Percentiles rank a stretch among this genome's conserved stretches.
phyloP scores from a whole-genome alignment of 108 stramenopile species.

The Asterionellopsis glacialis region DNA sequence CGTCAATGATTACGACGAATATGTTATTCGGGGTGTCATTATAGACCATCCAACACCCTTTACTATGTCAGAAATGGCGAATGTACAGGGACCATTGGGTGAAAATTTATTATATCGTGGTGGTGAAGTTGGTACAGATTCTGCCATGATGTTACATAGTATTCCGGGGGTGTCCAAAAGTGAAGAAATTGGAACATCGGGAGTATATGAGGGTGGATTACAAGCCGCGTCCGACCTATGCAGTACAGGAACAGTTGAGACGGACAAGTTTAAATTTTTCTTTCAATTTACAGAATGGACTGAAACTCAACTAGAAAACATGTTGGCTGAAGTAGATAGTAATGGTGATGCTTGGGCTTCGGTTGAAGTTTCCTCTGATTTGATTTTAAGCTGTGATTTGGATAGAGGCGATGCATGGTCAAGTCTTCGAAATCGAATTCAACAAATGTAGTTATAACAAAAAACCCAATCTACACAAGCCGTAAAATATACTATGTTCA shows the following conservation, averaged over 20 bases:
- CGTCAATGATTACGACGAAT: slow-evolving; percentile 54
- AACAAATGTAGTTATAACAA: background rate
- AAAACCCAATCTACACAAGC: no score
- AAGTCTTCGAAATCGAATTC: slow-evolving; percentile 47
- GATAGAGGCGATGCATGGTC: slow-evolving; percentile 72
- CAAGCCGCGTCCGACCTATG: slow-evolving; percentile 36
- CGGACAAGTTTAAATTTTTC: slow-evolving; percentile 70
- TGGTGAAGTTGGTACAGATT: slow-evolving; percentile 56
- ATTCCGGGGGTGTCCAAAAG: slow-evolving; percentile 30
- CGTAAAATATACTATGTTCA: no score
- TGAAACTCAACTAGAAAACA: slow-evolving; percentile 67
- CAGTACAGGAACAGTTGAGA: slow-evolving; percentile 27
- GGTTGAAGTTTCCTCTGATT: slow-evolving; percentile 67
- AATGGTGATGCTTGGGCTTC: slow-evolving; percentile 72
- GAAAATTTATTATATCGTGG: slow-evolving; percentile 67
- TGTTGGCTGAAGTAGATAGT: slow-evolving; percentile 49
- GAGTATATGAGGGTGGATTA: slow-evolving; percentile 75
- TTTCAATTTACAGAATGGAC: slow-evolving; percentile 76
- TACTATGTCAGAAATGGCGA: slow-evolving; percentile 49
- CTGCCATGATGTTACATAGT: slow-evolving; percentile 67
- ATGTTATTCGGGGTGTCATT: slow-evolving; percentile 75
- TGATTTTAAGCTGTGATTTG: slow-evolving; percentile 51
- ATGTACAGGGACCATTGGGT: slow-evolving; percentile 27
- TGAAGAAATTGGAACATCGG: slow-evolving; percentile 63
- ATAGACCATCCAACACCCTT: slow-evolving; percentile 84